Evolutionary conservation across 2,329 filamentous ascomycete genomes (phyloP), one percentile per base, ranked within the genome.

Genomic region (Curvularia sp.): DNA sequence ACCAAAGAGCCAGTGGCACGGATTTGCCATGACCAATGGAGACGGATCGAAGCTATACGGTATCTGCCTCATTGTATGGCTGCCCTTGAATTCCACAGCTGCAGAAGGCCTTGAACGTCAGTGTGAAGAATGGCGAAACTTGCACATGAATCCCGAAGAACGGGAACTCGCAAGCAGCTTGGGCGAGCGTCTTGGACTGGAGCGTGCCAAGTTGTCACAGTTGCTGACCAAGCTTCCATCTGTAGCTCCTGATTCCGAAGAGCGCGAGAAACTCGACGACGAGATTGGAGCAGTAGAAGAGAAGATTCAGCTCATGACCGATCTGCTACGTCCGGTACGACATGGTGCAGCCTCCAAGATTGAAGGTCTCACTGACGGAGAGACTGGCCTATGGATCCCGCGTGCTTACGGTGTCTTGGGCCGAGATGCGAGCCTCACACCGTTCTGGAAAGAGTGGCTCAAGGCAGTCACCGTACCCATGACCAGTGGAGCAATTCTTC

Each of bases 371-470:
- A 98, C 94, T 0, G 92, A 96, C 65, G 93, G 94, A 42, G 95
- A 98, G 74, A 97, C 92, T 52, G 95, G 94, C 2, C 88, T 98
- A 59, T 99, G 95, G 95, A 93, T 92, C 49, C 95, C 95, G 18
- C 86, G 95, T 64, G 93, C 94, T 1, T 99, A 96, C 73, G 95
- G 95, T 57, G 89, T 99, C 61, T 83, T 99, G 61, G 95, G 95
- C 32, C 86, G 91, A 61, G 95, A 99, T 74, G 83, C 84, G 12
- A 89, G 87, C 59, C 86, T 96, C 79, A 93, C 93, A 64, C 87
- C 88, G 30, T 98, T 99, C 79, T 99, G 94, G 93, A 98, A 98
- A 77, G 95, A 99, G 76, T 99, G 95, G 95, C 84, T 99, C 47
- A 90, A 92, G 77, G 93, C 94, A 6, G 86, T 98, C 9, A 83